Evolutionary conservation across 352 stramenopile genomes (phyloP), one percentile per base, ranked within the genome.

Genomic region (Globisporangium apiculatum): DNA sequence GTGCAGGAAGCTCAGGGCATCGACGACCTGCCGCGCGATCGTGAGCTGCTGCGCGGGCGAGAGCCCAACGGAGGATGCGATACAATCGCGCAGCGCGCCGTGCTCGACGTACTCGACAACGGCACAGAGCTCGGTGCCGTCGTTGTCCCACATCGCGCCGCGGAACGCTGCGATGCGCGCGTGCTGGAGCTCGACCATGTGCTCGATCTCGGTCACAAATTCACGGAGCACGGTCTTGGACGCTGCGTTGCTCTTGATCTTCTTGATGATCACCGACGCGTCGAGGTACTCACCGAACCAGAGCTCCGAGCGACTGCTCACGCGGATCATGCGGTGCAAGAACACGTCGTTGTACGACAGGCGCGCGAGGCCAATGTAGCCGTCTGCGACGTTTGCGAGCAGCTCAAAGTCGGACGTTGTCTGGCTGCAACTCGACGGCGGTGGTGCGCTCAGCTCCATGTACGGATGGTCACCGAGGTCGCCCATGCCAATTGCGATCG

Each of bases 161-260:
- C 69, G 69, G 61, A 91, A 91, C n/a, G 71, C 69, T 24, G 82
- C 75, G 55, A 91, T 87, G 4, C 75, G 73, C 24, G 79, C 65
- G 50, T 91, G 76, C 47, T 84, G 73, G 35, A 89, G 73, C 55
- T 76, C 69, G 40, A 82, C 74, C 69, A 91, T 91, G 48, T 86
- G 72, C 69, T 88, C 79, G 43, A 91, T 86, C 60, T 91, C 81
- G n/a, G 81, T 86, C 36, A 91, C 76, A 57, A 88, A 89, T 63
- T 87, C 81, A 36, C 76, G 81, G 55, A 89, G 65, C 17, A 88
- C 60, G 0, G 73, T 62, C 24, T 86, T 83, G 37, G 77, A 83
- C 48, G 80, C 72, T 5, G 81, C 79, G 60, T 82, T 83, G 52
- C 66, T 79, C 65, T 91, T 91, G 64, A 91, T 91, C 62, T 88